Evolutionary conservation across 257 asterid species (phyloP), one percentile per base, ranked within the genome.

Genomic region (Gentiana straminea): DNA sequence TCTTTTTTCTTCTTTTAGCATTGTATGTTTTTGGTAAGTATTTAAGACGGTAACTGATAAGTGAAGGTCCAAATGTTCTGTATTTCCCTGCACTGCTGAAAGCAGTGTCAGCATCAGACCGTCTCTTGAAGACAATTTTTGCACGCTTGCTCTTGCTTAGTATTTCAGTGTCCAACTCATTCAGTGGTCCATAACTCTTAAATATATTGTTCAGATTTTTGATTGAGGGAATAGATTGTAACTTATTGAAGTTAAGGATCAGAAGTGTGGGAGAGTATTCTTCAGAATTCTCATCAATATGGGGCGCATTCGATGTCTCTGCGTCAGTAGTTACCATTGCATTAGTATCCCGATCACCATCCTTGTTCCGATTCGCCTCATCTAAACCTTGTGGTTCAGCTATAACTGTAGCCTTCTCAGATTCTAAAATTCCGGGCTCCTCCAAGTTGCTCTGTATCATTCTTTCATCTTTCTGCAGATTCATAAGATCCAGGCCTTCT

Each of bases 61-160:
- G 97, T 2, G 95, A 67, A 10, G 81, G 82, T 39, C 97, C 95
- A 62, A 85, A 85, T 12, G 71, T 74, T 57, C 81, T 75, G 34
- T 70, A 85, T 61, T 85, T 85, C 58, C 95, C 91, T 1, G 86
- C 56, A 51, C 80, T 76, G 75, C 91, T 85, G 62, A 75, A 85
- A 58, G 95, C 95, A 70, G 75, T 68, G 47, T 83, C 91, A 13
- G 94, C 97, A 58, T 85, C 86, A 0, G 62, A 63, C 1, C 67
- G 63, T 62, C 70, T 83, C 81, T 68, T 76, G 73, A 85, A 89
- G 33, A 83, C 69, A 58, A 89, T 81, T 67, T 70, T 81, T 5
- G 70, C 89, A 1, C 83, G 74, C 62, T 77, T 89, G 79, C 82
- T 77, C 72, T 81, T 83, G 69, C 55, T 64, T 9, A 77, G 51